phyloP scores from a whole-genome alignment of 2,329 filamentous ascomycete species.

The Zymoseptoria crescenta region DNA sequence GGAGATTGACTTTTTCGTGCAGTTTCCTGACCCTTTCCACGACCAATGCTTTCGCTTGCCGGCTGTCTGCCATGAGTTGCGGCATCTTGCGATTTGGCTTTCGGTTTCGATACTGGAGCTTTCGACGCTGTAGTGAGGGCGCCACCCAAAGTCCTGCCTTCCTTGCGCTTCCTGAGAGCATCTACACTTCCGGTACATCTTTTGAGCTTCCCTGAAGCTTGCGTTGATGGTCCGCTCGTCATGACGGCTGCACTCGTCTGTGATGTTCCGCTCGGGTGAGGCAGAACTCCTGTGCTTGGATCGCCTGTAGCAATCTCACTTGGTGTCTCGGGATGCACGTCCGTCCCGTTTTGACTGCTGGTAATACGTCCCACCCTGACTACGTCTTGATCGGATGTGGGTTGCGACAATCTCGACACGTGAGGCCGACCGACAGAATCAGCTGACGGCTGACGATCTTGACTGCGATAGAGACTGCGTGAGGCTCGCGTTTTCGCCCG shows the following conservation, averaged over 20 bases:
- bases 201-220: neutral
- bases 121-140: neutral
- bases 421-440: neutral
- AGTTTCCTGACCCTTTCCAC: neutral
- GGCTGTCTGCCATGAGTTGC: neutral
- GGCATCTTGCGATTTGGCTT: neutral
- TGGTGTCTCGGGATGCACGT: neutral
- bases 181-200: neutral
- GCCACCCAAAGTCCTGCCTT: neutral
- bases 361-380: neutral
- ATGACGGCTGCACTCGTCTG: constrained; percentile 2
- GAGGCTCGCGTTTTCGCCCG: neutral
- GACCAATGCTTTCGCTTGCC: neutral
- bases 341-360: neutral
- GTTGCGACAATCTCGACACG: neutral
- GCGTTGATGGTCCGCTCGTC: neutral
- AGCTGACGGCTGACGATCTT: neutral
- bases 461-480: neutral
- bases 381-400: neutral
- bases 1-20: neutral
- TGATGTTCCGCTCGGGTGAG: constrained; percentile 1
- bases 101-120: neutral
- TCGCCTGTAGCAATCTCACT: neutral
- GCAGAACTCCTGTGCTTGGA: neutral
- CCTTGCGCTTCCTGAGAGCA: neutral